Conservation (phyloP, 805 yeast genomes). For the Hanseniaspora singularis region DNA sequence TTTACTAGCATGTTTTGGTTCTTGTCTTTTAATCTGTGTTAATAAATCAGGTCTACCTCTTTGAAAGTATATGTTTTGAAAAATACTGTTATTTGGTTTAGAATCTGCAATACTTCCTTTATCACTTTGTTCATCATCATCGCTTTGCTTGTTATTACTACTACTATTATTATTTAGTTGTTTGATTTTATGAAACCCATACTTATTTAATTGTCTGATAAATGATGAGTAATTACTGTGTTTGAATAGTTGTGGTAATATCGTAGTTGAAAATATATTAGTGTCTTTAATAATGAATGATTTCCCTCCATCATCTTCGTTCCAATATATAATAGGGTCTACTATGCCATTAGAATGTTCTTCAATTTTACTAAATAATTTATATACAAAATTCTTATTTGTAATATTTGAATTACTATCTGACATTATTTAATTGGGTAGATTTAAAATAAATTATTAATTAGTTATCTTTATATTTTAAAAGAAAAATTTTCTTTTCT, state of each 20-base stretch:
- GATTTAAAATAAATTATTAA: too few relatives aligned
- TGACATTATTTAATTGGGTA: neutral
- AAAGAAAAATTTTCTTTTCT: too few relatives aligned
- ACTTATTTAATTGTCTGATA: constrained; percentile 90
- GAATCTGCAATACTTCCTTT: constrained; percentile 42
- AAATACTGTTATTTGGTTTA: constrained; percentile 90
- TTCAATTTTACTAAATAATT: constrained; percentile 2
- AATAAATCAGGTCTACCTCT: constrained; percentile 65
- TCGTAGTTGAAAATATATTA: constrained; percentile 76
- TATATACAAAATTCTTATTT: constrained; percentile 1
- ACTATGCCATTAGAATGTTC: neutral
- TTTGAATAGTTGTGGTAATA: constrained; percentile 84
- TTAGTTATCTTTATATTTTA: too few relatives aligned
- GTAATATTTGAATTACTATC: neutral
- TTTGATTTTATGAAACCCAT: constrained; percentile 93
- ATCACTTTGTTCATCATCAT: too few relatives aligned
- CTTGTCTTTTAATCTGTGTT: constrained; percentile 78
- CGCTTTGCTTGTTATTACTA: too few relatives aligned
- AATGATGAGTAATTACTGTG: constrained; percentile 91
- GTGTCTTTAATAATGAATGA: constrained; percentile 83
- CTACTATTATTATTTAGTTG: too few relatives aligned
- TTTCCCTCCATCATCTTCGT: constrained; percentile 56
- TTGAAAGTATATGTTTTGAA: constrained; percentile 73
- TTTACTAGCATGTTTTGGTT: constrained; percentile 25
- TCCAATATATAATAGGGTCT: neutral